A percentile compares a stretch with the other conserved stretches of the same genome.
These are phyloP conservation scores for Colletotrichum spaethianum DNA, from an alignment of 2,329 filamentous ascomycete species.

Conservation along the genomic window DNA sequence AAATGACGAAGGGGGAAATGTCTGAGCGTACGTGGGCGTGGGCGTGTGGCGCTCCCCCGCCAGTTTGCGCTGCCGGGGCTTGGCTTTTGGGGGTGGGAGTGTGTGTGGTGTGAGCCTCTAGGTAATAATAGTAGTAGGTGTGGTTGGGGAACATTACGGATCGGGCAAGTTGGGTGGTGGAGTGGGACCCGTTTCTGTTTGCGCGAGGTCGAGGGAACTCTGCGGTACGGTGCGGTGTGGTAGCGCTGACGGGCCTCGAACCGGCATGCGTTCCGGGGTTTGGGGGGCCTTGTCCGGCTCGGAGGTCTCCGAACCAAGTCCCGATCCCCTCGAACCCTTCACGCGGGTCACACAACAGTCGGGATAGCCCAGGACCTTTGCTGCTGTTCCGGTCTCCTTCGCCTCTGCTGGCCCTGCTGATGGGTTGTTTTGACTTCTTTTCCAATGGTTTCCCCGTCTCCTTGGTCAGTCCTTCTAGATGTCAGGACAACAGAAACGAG, in stretches of 20 bases:
- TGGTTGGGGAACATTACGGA: neutral
- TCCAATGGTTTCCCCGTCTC: too few species aligned
- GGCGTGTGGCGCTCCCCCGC: slow-evolving; percentile 21
- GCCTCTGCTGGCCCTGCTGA: neutral
- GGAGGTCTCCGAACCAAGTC: slow-evolving; percentile 16
- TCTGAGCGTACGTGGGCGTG: slow-evolving; percentile 28
- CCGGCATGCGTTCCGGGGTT: slow-evolving; percentile 28
- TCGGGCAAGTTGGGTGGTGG: neutral
- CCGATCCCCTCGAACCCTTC: neutral
- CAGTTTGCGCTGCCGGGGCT: slow-evolving; percentile 7
- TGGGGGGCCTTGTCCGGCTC: slow-evolving; percentile 13
- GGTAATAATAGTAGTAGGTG: too few species aligned
- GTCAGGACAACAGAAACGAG: too few species aligned
- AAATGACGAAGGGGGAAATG: slow-evolving; percentile 15
- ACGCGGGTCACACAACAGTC: too few species aligned
- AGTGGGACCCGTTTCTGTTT: neutral
- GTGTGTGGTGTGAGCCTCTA: neutral
- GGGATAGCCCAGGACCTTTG: neutral
- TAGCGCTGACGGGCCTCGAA: slow-evolving; percentile 7
- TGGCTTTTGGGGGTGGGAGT: neutral
- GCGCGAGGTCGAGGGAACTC: neutral
- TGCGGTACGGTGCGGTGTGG: slow-evolving; percentile 6
- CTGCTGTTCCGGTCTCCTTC: neutral
- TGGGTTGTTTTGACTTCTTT: neutral
- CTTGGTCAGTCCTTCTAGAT: neutral